phyloP scores from a whole-genome alignment of 2,329 filamentous ascomycete genomes.

The Tolypocladium guangdongense region DNA sequence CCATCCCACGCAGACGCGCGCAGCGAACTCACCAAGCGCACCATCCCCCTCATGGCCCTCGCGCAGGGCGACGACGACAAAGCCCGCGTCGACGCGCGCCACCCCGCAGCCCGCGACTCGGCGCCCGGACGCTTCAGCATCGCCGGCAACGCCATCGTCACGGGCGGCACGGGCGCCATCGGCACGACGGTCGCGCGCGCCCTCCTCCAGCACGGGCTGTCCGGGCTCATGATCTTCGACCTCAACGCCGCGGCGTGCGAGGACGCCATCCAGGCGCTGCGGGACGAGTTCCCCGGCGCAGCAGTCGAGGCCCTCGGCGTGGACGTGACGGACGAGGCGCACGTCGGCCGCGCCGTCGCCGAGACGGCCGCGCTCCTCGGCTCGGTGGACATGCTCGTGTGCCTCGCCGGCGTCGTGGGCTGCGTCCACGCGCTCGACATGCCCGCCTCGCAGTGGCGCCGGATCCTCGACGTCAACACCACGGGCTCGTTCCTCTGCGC shows the following conservation, averaged over 20 bases:
- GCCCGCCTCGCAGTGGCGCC: constrained; percentile 38
- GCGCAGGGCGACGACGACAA: constrained; percentile 4
- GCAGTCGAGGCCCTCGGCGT: constrained; percentile 5
- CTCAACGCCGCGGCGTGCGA: constrained; percentile 31
- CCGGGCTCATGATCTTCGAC: constrained; percentile 50
- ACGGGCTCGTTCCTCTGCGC: constrained; percentile 61
- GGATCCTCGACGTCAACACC: constrained; percentile 59
- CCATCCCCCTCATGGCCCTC: constrained; percentile 16
- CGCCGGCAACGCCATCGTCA: constrained; percentile 20
- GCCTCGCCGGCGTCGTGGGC: constrained; percentile 51
- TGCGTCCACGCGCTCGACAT: constrained; percentile 46
- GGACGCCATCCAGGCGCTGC: constrained; percentile 1
- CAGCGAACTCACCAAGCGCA: constrained; percentile 11
- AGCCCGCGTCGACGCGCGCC: background rate
- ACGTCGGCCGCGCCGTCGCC: constrained; percentile 5
- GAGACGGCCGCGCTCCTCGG: constrained; percentile 6
- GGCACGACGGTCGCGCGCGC: constrained; percentile 43
- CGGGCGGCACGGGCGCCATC: constrained; percentile 35
- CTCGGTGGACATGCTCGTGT: constrained; percentile 12
- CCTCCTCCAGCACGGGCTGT: constrained; percentile 56
- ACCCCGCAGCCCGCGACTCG: background rate
- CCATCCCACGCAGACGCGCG: constrained; percentile 5
- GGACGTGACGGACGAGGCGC: constrained; percentile 11
- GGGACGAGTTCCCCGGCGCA: constrained; percentile 9
- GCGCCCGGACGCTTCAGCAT: constrained; percentile 19